These are phyloP conservation scores for Whalleya microplaca DNA, from an alignment of 2,329 filamentous ascomycete genomes.

Conservation along the genomic window DNA sequence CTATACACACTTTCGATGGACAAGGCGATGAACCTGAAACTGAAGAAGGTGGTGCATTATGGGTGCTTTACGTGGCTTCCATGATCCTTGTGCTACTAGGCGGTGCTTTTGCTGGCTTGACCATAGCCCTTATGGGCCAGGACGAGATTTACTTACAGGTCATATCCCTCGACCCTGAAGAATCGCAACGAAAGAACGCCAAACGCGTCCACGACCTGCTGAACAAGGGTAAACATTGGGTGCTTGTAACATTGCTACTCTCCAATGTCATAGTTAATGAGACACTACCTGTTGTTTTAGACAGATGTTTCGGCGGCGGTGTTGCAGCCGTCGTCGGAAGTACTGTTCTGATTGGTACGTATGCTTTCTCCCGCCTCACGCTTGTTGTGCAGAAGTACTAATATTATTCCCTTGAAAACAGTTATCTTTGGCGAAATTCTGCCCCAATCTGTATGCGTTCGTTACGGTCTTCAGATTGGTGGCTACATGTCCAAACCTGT, in stretches of 20 bases:
- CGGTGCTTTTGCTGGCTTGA: slow-evolving; percentile 92
- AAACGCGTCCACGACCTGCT: slow-evolving; percentile 78
- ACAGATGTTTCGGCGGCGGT: slow-evolving; percentile 90
- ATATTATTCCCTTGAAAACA: slow-evolving; percentile 41
- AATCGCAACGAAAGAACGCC: slow-evolving; percentile 84
- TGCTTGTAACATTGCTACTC: slow-evolving; percentile 88
- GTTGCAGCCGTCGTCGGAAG: slow-evolving; percentile 93
- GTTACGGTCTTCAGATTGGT: slow-evolving; percentile 92
- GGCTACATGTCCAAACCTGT: slow-evolving; percentile 92
- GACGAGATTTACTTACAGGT: slow-evolving; percentile 98
- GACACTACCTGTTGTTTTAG: slow-evolving; percentile 91
- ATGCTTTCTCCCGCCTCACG: neutral
- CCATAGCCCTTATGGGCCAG: slow-evolving; percentile 76
- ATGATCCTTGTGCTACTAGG: slow-evolving; percentile 82
- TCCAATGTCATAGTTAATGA: slow-evolving; percentile 99
- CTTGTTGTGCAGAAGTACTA: slow-evolving; percentile 21
- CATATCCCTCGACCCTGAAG: slow-evolving; percentile 81
- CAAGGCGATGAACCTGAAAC: slow-evolving; percentile 53
- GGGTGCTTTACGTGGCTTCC: slow-evolving; percentile 80
- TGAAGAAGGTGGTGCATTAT: slow-evolving; percentile 67
- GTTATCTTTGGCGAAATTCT: slow-evolving; percentile 98
- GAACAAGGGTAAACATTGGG: slow-evolving; percentile 94
- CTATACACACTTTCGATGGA: slow-evolving; percentile 43
- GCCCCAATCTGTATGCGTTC: slow-evolving; percentile 93
- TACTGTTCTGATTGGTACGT: slow-evolving; percentile 87